Conservation (phyloP, 495 filamentous ascomycete genomes). For the Hyaloscypha hepaticicola region DNA sequence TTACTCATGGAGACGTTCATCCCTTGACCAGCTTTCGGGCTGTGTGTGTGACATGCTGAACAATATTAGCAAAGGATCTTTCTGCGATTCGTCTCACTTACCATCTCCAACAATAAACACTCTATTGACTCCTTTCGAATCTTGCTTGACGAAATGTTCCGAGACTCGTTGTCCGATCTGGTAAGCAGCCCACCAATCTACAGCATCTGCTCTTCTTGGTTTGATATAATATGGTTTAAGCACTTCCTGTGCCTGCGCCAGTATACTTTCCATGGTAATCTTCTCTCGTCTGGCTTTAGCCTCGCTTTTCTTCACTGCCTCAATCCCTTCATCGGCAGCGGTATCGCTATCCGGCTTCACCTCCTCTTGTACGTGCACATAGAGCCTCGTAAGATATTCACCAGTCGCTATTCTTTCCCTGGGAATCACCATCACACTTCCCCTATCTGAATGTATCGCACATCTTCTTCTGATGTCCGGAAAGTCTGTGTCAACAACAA, state of each 20-base stretch:
- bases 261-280: slow-evolving; percentile 44
- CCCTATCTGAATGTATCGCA: slow-evolving; percentile 44
- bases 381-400: slow-evolving; percentile 29
- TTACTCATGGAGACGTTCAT: slow-evolving; percentile 40
- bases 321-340: slow-evolving; percentile 15
- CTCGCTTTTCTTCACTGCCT: slow-evolving; percentile 3
- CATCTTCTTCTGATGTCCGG: slow-evolving; percentile 38
- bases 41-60: slow-evolving; percentile 37
- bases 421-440: slow-evolving; percentile 38
- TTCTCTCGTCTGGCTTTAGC: slow-evolving; percentile 38
- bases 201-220: slow-evolving; percentile 34
- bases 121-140: slow-evolving; percentile 19
- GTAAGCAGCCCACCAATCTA: slow-evolving; percentile 39
- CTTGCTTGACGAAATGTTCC: slow-evolving; percentile 29
- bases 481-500: slow-evolving; percentile 39
- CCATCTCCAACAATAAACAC: slow-evolving; percentile 35
- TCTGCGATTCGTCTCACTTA: neutral
- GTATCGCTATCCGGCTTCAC: slow-evolving; percentile 32
- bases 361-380: slow-evolving; percentile 44
- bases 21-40: slow-evolving; percentile 41
- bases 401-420: slow-evolving; percentile 43
- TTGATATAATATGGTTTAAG: slow-evolving; percentile 50
- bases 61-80: neutral
- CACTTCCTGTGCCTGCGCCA: slow-evolving; percentile 51
- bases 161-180: slow-evolving; percentile 41